These are phyloP conservation scores for Chaetomiaceae sp. DNA, from an alignment of 2,329 filamentous ascomycete species.

Conservation along the genomic window DNA sequence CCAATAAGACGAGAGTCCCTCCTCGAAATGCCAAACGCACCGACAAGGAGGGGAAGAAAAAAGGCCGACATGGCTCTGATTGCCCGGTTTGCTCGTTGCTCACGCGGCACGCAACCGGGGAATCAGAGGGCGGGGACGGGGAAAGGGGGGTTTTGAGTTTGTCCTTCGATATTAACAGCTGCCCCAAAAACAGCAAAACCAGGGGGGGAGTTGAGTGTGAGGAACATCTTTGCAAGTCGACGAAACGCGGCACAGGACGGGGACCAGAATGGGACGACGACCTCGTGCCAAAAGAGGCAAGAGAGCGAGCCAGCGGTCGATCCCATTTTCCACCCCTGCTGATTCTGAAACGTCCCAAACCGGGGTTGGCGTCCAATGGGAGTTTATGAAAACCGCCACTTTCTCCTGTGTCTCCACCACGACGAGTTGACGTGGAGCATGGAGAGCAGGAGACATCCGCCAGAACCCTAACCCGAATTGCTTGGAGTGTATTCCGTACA, in stretches of 20 bases:
- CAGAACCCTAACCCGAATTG: too few species aligned
- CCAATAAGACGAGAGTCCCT: neutral
- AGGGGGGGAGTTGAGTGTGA: too few species aligned
- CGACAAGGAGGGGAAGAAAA: too few species aligned
- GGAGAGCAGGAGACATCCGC: too few species aligned
- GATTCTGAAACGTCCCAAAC: conserved; percentile 20
- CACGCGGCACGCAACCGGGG: neutral
- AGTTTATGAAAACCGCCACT: neutral
- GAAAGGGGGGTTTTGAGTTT: neutral
- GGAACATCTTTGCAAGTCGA: too few species aligned
- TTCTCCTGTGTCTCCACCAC: conserved; percentile 2
- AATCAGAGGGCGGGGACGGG: neutral
- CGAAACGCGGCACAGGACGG: too few species aligned
- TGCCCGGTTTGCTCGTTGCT: neutral
- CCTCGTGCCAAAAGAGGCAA: conserved; percentile 2
- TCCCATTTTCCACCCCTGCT: conserved; percentile 19
- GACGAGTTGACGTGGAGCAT: conserved; percentile 5
- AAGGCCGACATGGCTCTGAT: too few species aligned
- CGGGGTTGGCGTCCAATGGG: conserved; percentile 12
- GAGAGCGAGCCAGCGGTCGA: conserved; percentile 12
- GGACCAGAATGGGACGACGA: neutral
- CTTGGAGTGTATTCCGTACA: too few species aligned
- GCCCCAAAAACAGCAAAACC: too few species aligned
- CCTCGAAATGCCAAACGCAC: too few species aligned
- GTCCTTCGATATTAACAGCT: too few species aligned